Base-by-base conservation (phyloP, 2,329 filamentous ascomycete species). In the Celoporthe dispersa region DNA sequence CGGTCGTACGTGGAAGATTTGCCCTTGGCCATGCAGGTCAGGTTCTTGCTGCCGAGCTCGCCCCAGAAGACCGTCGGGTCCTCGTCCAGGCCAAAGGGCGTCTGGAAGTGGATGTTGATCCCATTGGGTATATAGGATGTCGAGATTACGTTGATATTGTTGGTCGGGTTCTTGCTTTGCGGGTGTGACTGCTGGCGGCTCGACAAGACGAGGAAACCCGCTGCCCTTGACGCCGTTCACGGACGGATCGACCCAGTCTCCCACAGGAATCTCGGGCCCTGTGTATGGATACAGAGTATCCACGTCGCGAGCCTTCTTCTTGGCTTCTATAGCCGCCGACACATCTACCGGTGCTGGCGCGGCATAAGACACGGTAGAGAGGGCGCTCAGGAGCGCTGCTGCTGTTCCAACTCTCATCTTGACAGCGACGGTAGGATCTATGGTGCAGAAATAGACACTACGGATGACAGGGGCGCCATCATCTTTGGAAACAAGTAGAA, bases 91-190 rank as follows among this genome's bases (percentile, higher is more conserved):
- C 85, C 84, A 72, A 86, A 87, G 0, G 85, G 84, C 0, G 85
- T 86, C 77, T 86, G 85, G 75, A 81, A 87, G 76, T 86, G 84
- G 68, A 86, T 80, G 74, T 84, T 85, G 74, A 86, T 82, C 44
- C 84, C 85, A 64, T 79, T 75, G 0, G 84, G 84, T 2, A 85
- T 71, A 70, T 85, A 86, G 0, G 84, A 79, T 69, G 85, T 72
- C 5, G 81, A 81, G 68, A 86, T 84, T 51, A 86, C 84, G 72
- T 87, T 86, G 75, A 87, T 75, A 67, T 86, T 87, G 78, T 86
- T 87, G 55, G 78, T 82, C 8, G 84, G 82, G 62, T 83, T 81
- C 12, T 72, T 71, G 8, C 75, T 77, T 77, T 35, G 76, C 77
- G 4, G 85, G 84, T 72, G 79, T 82, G 25, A 86, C 84, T 3